phyloP scores from a whole-genome alignment of 2,329 filamentous ascomycete genomes.

The Cordyceps farinosa region DNA sequence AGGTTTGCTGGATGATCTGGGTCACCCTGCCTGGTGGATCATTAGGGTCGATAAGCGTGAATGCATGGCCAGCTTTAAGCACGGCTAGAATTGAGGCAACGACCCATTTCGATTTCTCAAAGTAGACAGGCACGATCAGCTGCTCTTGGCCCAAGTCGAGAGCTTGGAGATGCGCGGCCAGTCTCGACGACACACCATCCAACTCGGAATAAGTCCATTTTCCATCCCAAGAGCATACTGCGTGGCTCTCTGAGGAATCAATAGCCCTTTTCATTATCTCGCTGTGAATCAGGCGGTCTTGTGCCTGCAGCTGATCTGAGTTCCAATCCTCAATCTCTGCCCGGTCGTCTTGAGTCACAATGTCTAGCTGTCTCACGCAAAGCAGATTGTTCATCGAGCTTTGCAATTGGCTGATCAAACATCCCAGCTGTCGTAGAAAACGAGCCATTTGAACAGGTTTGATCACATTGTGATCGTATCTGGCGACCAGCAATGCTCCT shows the following conservation, averaged over 20 bases:
- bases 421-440: background rate
- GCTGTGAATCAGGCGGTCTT: background rate
- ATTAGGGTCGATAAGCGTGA: background rate
- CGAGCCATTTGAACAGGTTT: background rate
- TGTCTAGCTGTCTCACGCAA: background rate
- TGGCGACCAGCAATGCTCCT: background rate
- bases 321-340: background rate
- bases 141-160: background rate
- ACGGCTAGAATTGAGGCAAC: background rate
- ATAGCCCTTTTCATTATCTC: background rate
- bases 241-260: background rate
- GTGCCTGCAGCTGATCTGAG: background rate
- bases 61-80: background rate
- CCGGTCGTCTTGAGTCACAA: background rate
- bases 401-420: background rate
- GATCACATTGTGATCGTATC: background rate
- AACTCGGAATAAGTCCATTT: conserved; percentile 21
- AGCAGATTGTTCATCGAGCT: background rate
- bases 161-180: conserved; percentile 13
- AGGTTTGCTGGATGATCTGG: background rate
- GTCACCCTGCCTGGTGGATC: background rate
- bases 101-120: conserved; percentile 6
- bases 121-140: conserved; percentile 21
- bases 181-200: conserved; percentile 5
- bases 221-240: background rate